A percentile compares a stretch with the other conserved stretches of the same genome.
These are phyloP conservation scores for Aspergillus phoenicis DNA, from an alignment of 2,329 filamentous ascomycete species.

Conservation along the genomic window DNA sequence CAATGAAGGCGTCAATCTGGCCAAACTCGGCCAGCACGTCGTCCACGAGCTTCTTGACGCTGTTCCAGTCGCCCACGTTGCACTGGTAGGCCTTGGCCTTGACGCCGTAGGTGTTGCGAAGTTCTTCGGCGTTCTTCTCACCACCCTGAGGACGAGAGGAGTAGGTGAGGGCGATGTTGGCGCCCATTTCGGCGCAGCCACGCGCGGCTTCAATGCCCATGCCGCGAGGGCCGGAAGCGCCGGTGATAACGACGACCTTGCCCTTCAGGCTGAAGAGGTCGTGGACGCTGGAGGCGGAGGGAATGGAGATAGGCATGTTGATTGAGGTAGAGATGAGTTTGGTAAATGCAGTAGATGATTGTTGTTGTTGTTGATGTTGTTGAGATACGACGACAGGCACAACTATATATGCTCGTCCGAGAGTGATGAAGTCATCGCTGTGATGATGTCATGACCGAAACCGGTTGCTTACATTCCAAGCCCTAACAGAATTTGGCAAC, in stretches of 20 bases:
- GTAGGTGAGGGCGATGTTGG: conserved; percentile 69
- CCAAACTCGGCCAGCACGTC: conserved; percentile 70
- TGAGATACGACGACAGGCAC: neutral
- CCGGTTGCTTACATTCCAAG: neutral
- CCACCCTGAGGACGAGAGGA: conserved; percentile 62
- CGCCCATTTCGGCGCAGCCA: conserved; percentile 66
- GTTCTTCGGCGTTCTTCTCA: conserved; percentile 67
- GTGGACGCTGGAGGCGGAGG: conserved; percentile 37
- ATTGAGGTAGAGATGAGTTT: neutral
- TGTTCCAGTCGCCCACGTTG: conserved; percentile 60
- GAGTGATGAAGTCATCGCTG: conserved; percentile 3
- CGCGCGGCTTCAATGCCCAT: conserved; percentile 70
- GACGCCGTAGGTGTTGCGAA: conserved; percentile 62
- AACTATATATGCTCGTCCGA: neutral
- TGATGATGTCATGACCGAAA: conserved; percentile 5
- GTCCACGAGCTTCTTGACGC: conserved; percentile 59
- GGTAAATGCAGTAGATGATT: neutral
- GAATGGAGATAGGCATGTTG: conserved; percentile 45
- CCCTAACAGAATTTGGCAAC: neutral
- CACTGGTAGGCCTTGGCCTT: conserved; percentile 70
- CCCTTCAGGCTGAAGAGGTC: conserved; percentile 53
- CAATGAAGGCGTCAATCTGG: conserved; percentile 68
- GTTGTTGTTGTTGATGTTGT: neutral
- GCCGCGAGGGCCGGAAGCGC: conserved; percentile 62
- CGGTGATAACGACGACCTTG: conserved; percentile 52